Percentiles rank a stretch among this genome's conserved stretches.
phyloP scores from a whole-genome alignment of 2,329 filamentous ascomycete genomes.

The Thielaviopsis populi region DNA sequence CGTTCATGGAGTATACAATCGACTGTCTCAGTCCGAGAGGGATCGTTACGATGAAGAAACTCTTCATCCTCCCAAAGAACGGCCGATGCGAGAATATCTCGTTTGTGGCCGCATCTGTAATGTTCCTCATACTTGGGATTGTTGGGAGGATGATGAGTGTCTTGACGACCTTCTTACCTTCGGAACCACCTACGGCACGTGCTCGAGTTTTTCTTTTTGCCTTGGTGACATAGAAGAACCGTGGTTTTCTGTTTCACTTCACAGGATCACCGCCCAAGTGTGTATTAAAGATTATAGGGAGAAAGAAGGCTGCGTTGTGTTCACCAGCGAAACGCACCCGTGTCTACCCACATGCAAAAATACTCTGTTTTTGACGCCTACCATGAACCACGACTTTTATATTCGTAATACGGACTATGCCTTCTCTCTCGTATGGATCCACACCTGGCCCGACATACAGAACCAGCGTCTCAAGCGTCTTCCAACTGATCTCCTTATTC shows the following conservation, averaged over 20 bases:
- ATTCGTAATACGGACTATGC: neutral
- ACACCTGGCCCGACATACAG: neutral
- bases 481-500: neutral
- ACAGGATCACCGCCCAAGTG: neutral
- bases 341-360: neutral
- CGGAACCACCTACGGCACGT: too few relatives aligned
- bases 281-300: neutral
- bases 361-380: neutral
- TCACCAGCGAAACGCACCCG: neutral
- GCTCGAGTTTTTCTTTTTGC: too few relatives aligned
- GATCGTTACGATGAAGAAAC: too few relatives aligned
- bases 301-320: neutral
- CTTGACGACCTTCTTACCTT: too few relatives aligned
- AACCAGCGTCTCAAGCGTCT: neutral
- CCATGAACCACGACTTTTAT: neutral
- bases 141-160: too few relatives aligned
- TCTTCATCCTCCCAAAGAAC: too few relatives aligned
- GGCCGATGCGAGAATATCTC: too few relatives aligned
- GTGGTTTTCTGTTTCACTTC: neutral
- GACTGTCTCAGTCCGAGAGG: too few relatives aligned
- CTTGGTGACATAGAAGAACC: too few relatives aligned
- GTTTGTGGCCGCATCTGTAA: too few relatives aligned
- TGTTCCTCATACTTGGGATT: too few relatives aligned
- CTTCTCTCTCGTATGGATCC: neutral
- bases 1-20: too few relatives aligned